phyloP scores from a whole-genome alignment of 352 stramenopile species.

The Pythium coloratum region DNA sequence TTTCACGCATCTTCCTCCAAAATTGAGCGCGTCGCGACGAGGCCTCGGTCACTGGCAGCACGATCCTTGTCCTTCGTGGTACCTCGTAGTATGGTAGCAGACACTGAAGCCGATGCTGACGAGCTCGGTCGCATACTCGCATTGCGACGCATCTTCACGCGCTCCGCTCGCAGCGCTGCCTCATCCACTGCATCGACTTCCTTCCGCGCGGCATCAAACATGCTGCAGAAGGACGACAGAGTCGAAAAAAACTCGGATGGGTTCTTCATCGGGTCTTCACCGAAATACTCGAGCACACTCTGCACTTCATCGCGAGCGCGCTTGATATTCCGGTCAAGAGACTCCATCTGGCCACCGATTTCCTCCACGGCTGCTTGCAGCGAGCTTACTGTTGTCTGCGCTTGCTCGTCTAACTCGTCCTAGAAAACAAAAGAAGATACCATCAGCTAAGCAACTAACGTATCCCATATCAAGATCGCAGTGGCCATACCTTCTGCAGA shows the following conservation, averaged over 20 bases:
- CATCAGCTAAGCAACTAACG: background rate
- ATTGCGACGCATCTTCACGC: slow-evolving; percentile 54
- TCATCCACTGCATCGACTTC: slow-evolving; percentile 75
- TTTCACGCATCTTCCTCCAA: slow-evolving; percentile 5
- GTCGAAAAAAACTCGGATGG: slow-evolving; percentile 79
- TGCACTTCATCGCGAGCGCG: slow-evolving; percentile 53
- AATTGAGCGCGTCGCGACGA: background rate
- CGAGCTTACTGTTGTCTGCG: slow-evolving; percentile 24
- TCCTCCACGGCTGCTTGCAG: slow-evolving; percentile 38
- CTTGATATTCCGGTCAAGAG: slow-evolving; percentile 38
- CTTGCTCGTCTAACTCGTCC: slow-evolving; percentile 9
- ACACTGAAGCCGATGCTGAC: background rate
- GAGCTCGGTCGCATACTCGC: slow-evolving; percentile 13
- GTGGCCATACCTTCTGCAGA: slow-evolving; percentile 39
- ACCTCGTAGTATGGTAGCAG: background rate
- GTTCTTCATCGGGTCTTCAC: slow-evolving; percentile 75
- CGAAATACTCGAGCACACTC: slow-evolving; percentile 86
- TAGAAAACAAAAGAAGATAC: background rate
- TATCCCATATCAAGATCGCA: background rate
- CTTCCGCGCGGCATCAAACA: slow-evolving; percentile 66
- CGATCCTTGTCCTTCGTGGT: slow-evolving; percentile 11
- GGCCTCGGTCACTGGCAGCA: slow-evolving; percentile 19
- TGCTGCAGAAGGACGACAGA: slow-evolving; percentile 76
- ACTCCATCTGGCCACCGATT: slow-evolving; percentile 50
- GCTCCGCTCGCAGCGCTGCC: slow-evolving; percentile 50